A percentile compares a stretch with the other conserved stretches of the same genome.
These are phyloP conservation scores for Ophiognomonia clavigignenti-juglandacearum DNA, from an alignment of 2,329 filamentous ascomycete genomes.

Conservation along the genomic window DNA sequence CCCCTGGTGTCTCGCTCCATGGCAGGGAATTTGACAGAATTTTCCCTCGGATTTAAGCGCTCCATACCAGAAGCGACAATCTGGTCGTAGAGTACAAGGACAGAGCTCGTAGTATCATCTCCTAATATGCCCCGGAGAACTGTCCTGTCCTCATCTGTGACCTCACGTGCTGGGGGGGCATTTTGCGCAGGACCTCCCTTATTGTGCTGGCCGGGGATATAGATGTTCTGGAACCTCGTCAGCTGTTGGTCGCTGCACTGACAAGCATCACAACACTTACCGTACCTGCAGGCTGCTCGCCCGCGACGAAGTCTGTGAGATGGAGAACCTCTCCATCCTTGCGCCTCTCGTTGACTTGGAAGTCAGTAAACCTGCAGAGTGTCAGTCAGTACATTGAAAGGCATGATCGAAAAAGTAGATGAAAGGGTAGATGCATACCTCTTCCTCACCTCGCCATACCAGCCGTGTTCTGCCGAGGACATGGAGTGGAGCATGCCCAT, in stretches of 20 bases:
- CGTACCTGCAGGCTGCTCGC: slow-evolving; percentile 2
- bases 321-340: slow-evolving; percentile 73
- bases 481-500: slow-evolving; percentile 39
- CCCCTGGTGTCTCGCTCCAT: slow-evolving; percentile 41
- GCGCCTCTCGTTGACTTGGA: slow-evolving; percentile 84
- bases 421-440: slow-evolving; percentile 27
- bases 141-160: slow-evolving; percentile 27
- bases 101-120: slow-evolving; percentile 32
- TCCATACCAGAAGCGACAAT: slow-evolving; percentile 24
- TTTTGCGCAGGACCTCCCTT: slow-evolving; percentile 20
- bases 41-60: slow-evolving; percentile 23
- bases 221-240: slow-evolving; percentile 1
- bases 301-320: slow-evolving; percentile 38
- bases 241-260: not conserved
- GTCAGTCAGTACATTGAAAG: slow-evolving; percentile 8
- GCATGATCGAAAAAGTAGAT: slow-evolving; percentile 18
- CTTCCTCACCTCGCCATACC: slow-evolving; percentile 39
- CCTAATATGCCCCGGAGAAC: slow-evolving; percentile 36
- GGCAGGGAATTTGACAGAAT: slow-evolving; percentile 33
- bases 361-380: slow-evolving; percentile 71
- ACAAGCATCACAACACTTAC: slow-evolving; percentile 10
- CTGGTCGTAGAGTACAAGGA: slow-evolving; percentile 36
- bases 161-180: slow-evolving; percentile 11
- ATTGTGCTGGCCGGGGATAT: slow-evolving; percentile 5
- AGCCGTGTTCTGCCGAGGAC: slow-evolving; percentile 33